Percentiles rank a stretch among this genome's conserved stretches.
These are phyloP conservation scores for Balamuthia mandrillaris DNA, from an alignment of 208 protist genomes.

Conservation along the genomic window DNA sequence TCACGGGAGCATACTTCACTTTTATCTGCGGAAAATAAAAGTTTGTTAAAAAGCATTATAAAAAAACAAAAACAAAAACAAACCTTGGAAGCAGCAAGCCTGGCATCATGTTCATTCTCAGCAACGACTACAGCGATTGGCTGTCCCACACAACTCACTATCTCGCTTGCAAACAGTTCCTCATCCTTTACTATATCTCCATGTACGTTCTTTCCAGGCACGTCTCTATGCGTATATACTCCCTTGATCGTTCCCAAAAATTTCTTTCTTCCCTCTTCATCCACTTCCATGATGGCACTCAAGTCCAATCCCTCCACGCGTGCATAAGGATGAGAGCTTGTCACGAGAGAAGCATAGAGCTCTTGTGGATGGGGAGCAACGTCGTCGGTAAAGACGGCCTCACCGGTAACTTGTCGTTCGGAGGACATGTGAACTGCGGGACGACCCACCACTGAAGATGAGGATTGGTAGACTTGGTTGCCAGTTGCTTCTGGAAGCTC, in stretches of 20 bases:
- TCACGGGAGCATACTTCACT: too few relatives aligned
- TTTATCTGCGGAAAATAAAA: too few relatives aligned
- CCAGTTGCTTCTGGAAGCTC: too few relatives aligned
- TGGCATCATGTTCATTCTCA: slow-evolving; percentile 51
- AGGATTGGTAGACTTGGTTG: too few relatives aligned
- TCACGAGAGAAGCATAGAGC: slow-evolving; percentile 60
- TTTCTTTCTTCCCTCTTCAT: too few relatives aligned
- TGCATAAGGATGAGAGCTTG: slow-evolving; percentile 49
- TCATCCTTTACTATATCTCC: slow-evolving; percentile 71
- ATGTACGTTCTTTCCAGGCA: slow-evolving; percentile 56
- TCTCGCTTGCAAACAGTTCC: slow-evolving; percentile 67
- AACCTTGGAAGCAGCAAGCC: slow-evolving; percentile 48
- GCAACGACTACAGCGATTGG: slow-evolving; percentile 62
- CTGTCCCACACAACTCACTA: slow-evolving; percentile 60
- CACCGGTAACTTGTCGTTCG: slow-evolving; percentile 75
- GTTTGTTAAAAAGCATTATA: slow-evolving; percentile 20
- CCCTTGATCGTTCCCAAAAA: slow-evolving; percentile 38
- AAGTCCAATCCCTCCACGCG: slow-evolving; percentile 17
- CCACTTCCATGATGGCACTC: neutral
- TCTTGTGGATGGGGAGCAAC: slow-evolving; percentile 15
- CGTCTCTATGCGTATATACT: slow-evolving; percentile 55
- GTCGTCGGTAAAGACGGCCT: slow-evolving; percentile 77
- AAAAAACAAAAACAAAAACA: slow-evolving; percentile 27
- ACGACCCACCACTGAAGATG: slow-evolving; percentile 24
- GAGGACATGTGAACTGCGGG: slow-evolving; percentile 56